A percentile compares a stretch with the other conserved stretches of the same genome.
Conservation (phyloP, 2,329 filamentous ascomycete genomes). For the Neonectria sp. region DNA sequence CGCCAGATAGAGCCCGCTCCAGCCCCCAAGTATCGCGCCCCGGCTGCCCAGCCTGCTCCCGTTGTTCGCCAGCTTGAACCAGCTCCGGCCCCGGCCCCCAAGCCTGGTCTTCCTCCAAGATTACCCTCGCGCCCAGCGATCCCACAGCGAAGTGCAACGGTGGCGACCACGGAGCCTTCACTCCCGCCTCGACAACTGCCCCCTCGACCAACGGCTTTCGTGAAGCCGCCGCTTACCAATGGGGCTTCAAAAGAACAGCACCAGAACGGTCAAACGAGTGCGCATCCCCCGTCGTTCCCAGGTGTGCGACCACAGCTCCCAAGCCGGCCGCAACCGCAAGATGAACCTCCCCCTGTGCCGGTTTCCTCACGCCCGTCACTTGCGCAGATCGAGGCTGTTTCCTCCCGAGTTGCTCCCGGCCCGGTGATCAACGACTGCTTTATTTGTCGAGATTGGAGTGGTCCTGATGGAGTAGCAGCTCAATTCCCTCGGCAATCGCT, state of each 20-base stretch:
- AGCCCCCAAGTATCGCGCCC: constrained; percentile 36
- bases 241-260: constrained; percentile 30
- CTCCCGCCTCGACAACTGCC: constrained; percentile 38
- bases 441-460: constrained; percentile 89
- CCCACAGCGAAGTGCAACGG: constrained; percentile 32
- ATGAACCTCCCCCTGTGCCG: constrained; percentile 67
- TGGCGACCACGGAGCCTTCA: constrained; percentile 25
- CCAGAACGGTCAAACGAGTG: constrained; percentile 21
- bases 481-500: constrained; percentile 82
- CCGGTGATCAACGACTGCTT: constrained; percentile 71
- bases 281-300: constrained; percentile 33
- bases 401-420: constrained; percentile 50
- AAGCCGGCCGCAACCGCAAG: constrained; percentile 40
- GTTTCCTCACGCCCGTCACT: constrained; percentile 66
- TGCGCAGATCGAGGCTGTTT: constrained; percentile 65
- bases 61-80: constrained; percentile 53
- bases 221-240: constrained; percentile 35
- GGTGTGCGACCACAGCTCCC: constrained; percentile 37
- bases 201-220: constrained; percentile 30
- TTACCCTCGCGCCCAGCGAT: constrained; percentile 65
- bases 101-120: constrained; percentile 64
- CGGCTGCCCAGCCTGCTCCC: constrained; percentile 23
- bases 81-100: constrained; percentile 43
- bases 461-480: constrained; percentile 82
- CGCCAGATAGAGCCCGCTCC: constrained; percentile 36